These are phyloP conservation scores for Chrysopogon serrulatus DNA, from an alignment of 176 grass and related monocot species.

Conservation along the genomic window DNA sequence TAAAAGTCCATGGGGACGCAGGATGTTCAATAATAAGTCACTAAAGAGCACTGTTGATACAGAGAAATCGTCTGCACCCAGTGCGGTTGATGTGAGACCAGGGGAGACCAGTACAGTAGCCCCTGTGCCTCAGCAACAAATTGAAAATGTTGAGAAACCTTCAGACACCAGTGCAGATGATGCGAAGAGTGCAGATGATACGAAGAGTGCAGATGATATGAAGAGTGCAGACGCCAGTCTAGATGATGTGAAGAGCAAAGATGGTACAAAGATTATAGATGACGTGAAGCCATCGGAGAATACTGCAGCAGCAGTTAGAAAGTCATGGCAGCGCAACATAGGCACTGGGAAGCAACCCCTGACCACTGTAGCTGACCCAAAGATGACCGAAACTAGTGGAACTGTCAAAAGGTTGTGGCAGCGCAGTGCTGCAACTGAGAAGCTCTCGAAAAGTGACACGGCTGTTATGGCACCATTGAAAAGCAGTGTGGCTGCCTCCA, in stretches of 20 bases:
- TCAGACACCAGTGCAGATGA: conserved; percentile 10
- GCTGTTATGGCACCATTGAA: conserved; percentile 12
- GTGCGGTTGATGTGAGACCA: conserved; percentile 33
- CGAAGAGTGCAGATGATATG: background rate
- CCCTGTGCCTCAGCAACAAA: conserved; percentile 15
- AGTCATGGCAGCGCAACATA: conserved; percentile 31
- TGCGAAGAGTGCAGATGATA: background rate
- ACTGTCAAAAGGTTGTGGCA: conserved; percentile 42
- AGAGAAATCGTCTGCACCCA: conserved; percentile 16
- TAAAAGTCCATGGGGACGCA: conserved; percentile 38
- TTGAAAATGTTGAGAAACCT: conserved; percentile 24
- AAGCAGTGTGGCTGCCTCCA: conserved; percentile 17
- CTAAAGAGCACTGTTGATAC: conserved; percentile 9
- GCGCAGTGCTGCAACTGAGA: conserved; percentile 19
- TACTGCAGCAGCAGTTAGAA: conserved; percentile 9
- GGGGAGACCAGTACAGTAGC: conserved; percentile 21
- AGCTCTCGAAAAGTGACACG: conserved; percentile 18
- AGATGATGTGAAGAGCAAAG: conserved; percentile 5
- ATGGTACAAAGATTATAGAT: conserved; percentile 10
- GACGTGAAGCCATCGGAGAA: conserved; percentile 26
- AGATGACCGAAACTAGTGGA: conserved; percentile 27
- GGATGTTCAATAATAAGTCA: conserved; percentile 27
- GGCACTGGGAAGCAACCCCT: conserved; percentile 31
- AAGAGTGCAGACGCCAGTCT: background rate
- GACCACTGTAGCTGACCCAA: conserved; percentile 33